Evolutionary conservation across 73 alveolate species (phyloP), one percentile per base, ranked within the genome.

Genomic region (Paraurostyla sp.): DNA sequence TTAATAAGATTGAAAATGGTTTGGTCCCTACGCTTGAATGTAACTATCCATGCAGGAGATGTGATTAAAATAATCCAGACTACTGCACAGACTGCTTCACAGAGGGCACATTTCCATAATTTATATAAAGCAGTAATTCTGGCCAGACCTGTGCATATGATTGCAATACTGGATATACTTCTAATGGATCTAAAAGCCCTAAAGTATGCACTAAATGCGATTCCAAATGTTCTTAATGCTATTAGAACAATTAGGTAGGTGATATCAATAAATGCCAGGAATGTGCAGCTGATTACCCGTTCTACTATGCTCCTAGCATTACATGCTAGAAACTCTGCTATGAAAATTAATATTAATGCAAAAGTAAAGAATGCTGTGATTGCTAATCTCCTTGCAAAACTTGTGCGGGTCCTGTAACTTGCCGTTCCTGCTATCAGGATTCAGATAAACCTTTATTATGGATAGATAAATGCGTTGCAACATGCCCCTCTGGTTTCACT

Each of bases 41-140:
- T 43, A 87, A 71, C 58, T 87, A 87, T 45, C 93, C 93, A 0
- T 87, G 93, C 62, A 71, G 68, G 16, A 76, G 63, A 35, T 87
- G 93, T 56, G 54, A 81, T 9, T 81, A 35, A 11, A 38, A 56
- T 20, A 73, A 56, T 27, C 54, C 62, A 27, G 68, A 42, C 35
- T 90, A 62, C 71, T 49, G 89, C 36, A 81, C 95, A 18, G 83
- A 89, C 36, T 90, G 71, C 54, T 60, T 75, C 43, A 15, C 35
- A 7, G 85, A 40, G 22, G 27, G 62, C 7, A n/a, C 85, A 18
- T 27, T 83, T 42, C 92, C 92, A 3, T 45, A 60, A 45, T 54
- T 6, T 23, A 40, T 78, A 0, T 35, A 78, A 33, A 78, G 29
- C 27, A 7, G 11, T 6, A 48, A 46, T 54, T 3, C 27, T 29